Evolutionary conservation across 768 basidiomycete species (phyloP).

Genomic region (Suillus alpinus): DNA sequence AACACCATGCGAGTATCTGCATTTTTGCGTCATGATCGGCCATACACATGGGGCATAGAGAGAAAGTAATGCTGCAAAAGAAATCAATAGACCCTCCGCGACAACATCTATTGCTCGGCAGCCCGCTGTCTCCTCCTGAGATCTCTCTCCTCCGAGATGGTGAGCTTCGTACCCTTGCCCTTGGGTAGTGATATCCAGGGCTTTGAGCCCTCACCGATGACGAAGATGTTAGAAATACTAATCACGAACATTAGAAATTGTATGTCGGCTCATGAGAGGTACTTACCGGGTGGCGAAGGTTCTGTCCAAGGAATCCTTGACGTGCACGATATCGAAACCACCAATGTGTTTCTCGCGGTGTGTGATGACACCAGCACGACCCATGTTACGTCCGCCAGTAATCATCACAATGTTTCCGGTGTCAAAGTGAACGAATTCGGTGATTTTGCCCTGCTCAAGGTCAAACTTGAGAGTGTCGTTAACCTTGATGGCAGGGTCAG

Average conservation of each 20-base stretch:
- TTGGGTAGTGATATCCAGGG: slow-evolving; percentile 96
- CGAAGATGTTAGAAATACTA: slow-evolving; percentile 96
- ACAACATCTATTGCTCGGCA: slow-evolving; percentile 55
- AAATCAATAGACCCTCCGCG: slow-evolving; percentile 5
- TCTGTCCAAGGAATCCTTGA: slow-evolving; percentile 92
- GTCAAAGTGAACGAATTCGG: slow-evolving; percentile 92
- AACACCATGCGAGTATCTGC: slow-evolving; percentile 14
- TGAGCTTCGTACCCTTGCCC: slow-evolving; percentile 97
- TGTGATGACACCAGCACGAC: slow-evolving; percentile 92
- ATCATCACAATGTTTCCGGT: slow-evolving; percentile 96
- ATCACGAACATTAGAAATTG: background rate
- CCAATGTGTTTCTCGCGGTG: slow-evolving; percentile 97
- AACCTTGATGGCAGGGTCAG: slow-evolving; percentile 91
- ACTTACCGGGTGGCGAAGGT: slow-evolving; percentile 96
- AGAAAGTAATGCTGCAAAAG: slow-evolving; percentile 8
- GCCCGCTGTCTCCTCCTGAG: slow-evolving; percentile 78
- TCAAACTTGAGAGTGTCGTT: slow-evolving; percentile 99
- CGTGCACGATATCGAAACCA: slow-evolving; percentile 98
- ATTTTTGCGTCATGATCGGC: slow-evolving; percentile 19
- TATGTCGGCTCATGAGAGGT: background rate
- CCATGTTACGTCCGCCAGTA: slow-evolving; percentile 99
- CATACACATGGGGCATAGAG: slow-evolving; percentile 17
- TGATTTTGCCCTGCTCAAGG: slow-evolving; percentile 91
- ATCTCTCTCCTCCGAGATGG: slow-evolving; percentile 96
- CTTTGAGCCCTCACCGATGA: slow-evolving; percentile 94